A percentile compares a stretch with the other conserved stretches of the same genome.
These are phyloP conservation scores for Gnetum montanum DNA, from an alignment of 75 land plant genomes.

Conservation along the genomic window DNA sequence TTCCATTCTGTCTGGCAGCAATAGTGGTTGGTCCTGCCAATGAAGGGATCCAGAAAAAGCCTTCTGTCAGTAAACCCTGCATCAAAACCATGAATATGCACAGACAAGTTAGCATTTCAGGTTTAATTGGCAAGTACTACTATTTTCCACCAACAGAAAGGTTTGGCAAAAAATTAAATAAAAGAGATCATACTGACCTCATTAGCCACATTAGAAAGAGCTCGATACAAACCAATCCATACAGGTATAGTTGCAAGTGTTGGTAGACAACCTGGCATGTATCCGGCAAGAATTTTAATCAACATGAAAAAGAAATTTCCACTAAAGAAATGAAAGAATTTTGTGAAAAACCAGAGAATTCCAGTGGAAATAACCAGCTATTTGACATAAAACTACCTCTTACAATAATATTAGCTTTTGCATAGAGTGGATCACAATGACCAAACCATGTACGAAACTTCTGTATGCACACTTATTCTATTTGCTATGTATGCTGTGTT, in stretches of 20 bases:
- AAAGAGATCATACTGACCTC: constrained; percentile 18
- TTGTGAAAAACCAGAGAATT: background rate
- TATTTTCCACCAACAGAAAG: too few relatives aligned
- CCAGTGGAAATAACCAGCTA: too few relatives aligned
- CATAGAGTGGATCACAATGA: too few relatives aligned
- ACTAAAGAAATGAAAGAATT: background rate
- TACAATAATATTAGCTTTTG: too few relatives aligned
- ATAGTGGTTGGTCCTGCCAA: constrained; percentile 47
- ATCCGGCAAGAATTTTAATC: background rate
- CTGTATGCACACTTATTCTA: too few relatives aligned
- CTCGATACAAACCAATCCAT: constrained; percentile 51
- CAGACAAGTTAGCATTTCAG: too few relatives aligned
- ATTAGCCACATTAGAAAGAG: constrained; percentile 50
- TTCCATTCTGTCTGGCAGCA: constrained; percentile 37
- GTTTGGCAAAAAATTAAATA: background rate
- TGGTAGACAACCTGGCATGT: constrained; percentile 38
- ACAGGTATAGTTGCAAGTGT: constrained; percentile 50
- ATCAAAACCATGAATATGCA: background rate
- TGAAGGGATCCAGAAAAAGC: constrained; percentile 58
- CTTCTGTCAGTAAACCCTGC: constrained; percentile 46
- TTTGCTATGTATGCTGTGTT: too few relatives aligned
- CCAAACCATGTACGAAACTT: too few relatives aligned
- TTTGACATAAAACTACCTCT: too few relatives aligned
- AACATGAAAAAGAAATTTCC: background rate
- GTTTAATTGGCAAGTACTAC: too few relatives aligned